Evolutionary conservation across 2,329 filamentous ascomycete genomes (phyloP), one percentile per base, ranked within the genome.

Genomic region (Pestalotiopsis sp.): DNA sequence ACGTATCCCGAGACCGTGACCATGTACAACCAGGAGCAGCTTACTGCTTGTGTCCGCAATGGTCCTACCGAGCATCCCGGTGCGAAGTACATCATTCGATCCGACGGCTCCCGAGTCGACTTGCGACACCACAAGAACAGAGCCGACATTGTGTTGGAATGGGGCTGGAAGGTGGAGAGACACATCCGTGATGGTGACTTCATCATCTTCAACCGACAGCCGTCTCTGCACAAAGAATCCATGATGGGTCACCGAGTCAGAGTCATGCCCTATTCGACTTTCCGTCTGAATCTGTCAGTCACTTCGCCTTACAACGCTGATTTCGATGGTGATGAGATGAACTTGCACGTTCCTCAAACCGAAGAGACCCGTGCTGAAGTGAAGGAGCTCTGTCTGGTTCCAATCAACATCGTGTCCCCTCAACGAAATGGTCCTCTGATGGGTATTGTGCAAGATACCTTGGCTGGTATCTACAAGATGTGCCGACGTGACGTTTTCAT

Each of bases 271-370:
- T 99, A 97, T 81, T 99, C 96, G 5, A 99, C 96, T 1, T 99
- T 99, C 86, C 92, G 96, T 72, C 88, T 99, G 61, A 99, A 99
- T 78, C 82, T 99, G 74, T 99, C 96, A 0, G 96, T 99, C 77
- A 99, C 97, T 0, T 97, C 95, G 36, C 96, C 96, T 0, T 99
- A 99, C 86, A 99, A 99, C 84, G 96, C 96, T 76, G 96, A 99
- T 93, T 99, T 99, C 83, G 96, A 99, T 78, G 96, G 96, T 83
- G 96, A 99, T 80, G 96, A 99, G 83, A 99, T 99, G 96, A 99
- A 99, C 79, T 90, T 99, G 84, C 96, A 99, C 88, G 97, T 99
- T 66, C 97, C 96, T 4, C 96, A 99, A 78, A 96, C 93, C 49
- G 95, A 99, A 78, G 97, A 99, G 81, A 97, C 97, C 41, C 92